These are phyloP conservation scores for Melaleuca alternifolia DNA, from an alignment of 345 rosid genomes.

Conservation along the genomic window DNA sequence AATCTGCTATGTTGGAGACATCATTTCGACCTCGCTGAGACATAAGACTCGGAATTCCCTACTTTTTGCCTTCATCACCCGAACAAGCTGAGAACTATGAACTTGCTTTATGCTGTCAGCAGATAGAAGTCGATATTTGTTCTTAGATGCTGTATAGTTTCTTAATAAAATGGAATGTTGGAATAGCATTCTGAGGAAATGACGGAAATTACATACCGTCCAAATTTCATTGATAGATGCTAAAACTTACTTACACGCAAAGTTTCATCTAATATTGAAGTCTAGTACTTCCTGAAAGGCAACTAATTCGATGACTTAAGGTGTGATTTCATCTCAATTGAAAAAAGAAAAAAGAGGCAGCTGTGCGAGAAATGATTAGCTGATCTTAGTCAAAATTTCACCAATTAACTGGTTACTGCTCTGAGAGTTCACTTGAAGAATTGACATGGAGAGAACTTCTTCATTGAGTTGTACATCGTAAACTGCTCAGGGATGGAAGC, in stretches of 20 bases:
- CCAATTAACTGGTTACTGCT: background rate
- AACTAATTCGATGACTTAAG: background rate
- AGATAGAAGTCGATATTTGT: background rate
- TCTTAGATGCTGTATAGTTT: background rate
- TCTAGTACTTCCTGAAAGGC: background rate
- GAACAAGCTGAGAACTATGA: background rate
- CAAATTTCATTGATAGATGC: background rate
- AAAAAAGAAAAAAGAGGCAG: background rate
- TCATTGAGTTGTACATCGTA: background rate
- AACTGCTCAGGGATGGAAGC: slow-evolving; percentile 56
- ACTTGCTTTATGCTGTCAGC: background rate
- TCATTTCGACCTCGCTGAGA: background rate
- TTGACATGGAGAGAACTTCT: background rate
- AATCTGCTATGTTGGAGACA: background rate
- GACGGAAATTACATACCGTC: background rate
- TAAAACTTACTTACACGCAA: background rate
- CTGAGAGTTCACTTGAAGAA: background rate
- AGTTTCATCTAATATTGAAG: background rate
- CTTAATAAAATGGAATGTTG: background rate
- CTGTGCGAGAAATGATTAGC: background rate
- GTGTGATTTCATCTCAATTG: background rate
- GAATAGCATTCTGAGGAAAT: background rate
- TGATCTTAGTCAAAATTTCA: background rate
- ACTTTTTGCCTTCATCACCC: background rate
- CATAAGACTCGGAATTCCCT: background rate